These are phyloP conservation scores for Musa beccarii DNA, from an alignment of 176 grass and related monocot species.

Conservation along the genomic window DNA sequence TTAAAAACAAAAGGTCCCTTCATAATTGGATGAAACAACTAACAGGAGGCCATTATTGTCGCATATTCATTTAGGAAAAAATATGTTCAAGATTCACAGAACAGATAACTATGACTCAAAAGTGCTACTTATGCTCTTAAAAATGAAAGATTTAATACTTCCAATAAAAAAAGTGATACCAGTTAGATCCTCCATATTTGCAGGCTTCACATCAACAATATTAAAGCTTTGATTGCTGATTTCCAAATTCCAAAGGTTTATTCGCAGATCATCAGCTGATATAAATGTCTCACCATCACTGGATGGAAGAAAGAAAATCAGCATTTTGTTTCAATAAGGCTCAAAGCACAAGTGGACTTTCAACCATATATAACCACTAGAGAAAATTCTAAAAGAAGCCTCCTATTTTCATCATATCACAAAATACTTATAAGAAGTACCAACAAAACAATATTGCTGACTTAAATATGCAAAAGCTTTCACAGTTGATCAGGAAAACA, in stretches of 20 bases:
- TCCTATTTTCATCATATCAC: not conserved
- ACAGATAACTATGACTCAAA: not conserved
- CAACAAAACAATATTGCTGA: not conserved
- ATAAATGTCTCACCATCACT: constrained; percentile 14
- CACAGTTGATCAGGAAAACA: not conserved
- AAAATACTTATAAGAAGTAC: not conserved
- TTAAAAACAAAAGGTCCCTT: too few species aligned
- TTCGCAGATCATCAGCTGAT: constrained; percentile 10
- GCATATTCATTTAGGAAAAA: too few species aligned
- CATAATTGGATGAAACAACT: too few species aligned
- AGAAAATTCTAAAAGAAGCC: not conserved
- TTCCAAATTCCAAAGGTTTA: constrained; percentile 15
- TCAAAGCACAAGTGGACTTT: not conserved
- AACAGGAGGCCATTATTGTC: too few species aligned
- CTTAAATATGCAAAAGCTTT: not conserved
- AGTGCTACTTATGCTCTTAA: not conserved
- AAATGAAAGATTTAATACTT: not conserved
- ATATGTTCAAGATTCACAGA: not conserved
- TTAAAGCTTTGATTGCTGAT: constrained; percentile 15
- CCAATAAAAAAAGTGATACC: not conserved
- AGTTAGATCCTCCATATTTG: constrained; percentile 15
- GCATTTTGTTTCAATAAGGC: not conserved
- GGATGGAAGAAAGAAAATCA: not conserved
- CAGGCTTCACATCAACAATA: constrained; percentile 13
- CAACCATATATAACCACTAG: not conserved